phyloP scores from a whole-genome alignment of 2,329 filamentous ascomycete genomes.

The Fusarium foetens region DNA sequence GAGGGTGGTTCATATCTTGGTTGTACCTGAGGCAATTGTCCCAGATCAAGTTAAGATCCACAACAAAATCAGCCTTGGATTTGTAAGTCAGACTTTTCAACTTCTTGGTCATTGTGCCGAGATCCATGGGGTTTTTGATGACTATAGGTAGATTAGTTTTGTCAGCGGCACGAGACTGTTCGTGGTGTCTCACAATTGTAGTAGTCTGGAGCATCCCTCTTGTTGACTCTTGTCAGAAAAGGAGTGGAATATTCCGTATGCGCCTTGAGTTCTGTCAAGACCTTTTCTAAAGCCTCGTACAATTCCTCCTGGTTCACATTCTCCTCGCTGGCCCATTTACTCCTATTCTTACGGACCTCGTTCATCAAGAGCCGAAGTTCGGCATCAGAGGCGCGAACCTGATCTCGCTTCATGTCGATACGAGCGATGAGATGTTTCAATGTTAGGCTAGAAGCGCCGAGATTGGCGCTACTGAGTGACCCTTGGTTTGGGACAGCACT shows the following conservation, averaged over 20 bases:
- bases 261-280: constrained; percentile 95
- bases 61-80: constrained; percentile 93
- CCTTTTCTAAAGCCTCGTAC: constrained; percentile 96
- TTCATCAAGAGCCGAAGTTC: constrained; percentile 94
- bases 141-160: constrained; percentile 60
- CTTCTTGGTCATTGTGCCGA: constrained; percentile 98
- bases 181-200: constrained; percentile 75
- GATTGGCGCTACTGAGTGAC: constrained; percentile 89
- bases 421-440: constrained; percentile 96
- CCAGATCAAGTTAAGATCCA: constrained; percentile 95
- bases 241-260: constrained; percentile 98
- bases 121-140: constrained; percentile 97
- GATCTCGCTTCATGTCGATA: constrained; percentile 91
- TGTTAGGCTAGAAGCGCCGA: constrained; percentile 94
- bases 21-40: constrained; percentile 97
- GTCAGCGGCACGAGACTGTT: not conserved
- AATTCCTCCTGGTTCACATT: constrained; percentile 97
- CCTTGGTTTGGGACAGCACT: constrained; percentile 76
- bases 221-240: constrained; percentile 93
- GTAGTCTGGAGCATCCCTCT: constrained; percentile 96
- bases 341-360: constrained; percentile 96
- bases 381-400: constrained; percentile 91
- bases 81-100: constrained; percentile 83
- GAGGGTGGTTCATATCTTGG: constrained; percentile 84
- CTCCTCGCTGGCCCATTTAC: constrained; percentile 99